Percentiles rank a stretch among this genome's conserved stretches.
These are phyloP conservation scores for Chenopodium berlandieri DNA, from an alignment of 148 eudicot species.

Conservation along the genomic window DNA sequence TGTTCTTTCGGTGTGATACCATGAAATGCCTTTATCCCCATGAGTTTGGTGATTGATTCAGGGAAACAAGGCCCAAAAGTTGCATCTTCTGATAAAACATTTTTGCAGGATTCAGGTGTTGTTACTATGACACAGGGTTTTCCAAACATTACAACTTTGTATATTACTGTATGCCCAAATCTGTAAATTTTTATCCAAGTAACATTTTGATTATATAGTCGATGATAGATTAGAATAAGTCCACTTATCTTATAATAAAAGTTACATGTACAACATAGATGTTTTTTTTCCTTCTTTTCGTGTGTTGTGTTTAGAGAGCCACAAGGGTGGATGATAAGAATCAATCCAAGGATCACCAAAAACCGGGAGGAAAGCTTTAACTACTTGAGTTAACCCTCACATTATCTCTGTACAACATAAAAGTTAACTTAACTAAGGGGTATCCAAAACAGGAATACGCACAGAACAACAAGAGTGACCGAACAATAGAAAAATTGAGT, in stretches of 20 bases:
- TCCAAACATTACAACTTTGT: conserved; percentile 37
- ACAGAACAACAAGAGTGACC: not conserved
- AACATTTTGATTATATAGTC: not conserved
- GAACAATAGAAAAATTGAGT: not conserved
- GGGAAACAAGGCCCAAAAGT: conserved; percentile 43
- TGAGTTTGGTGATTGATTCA: conserved; percentile 37
- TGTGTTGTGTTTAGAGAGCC: too few species aligned
- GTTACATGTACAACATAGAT: too few species aligned
- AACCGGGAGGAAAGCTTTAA: too few species aligned
- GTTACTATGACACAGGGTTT: conserved; percentile 47
- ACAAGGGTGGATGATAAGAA: too few species aligned
- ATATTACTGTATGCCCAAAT: conserved; percentile 33
- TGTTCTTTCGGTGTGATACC: conserved; percentile 38
- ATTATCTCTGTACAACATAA: not conserved
- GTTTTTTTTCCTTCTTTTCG: too few species aligned
- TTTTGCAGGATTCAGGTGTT: conserved; percentile 36
- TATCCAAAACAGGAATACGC: not conserved
- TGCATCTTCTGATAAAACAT: conserved; percentile 33
- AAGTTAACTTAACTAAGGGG: not conserved
- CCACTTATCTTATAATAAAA: too few species aligned
- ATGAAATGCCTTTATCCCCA: conserved; percentile 39
- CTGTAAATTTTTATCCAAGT: conserved; percentile 2
- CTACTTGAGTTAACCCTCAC: too few species aligned
- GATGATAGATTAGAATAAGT: not conserved
- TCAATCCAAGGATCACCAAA: too few species aligned